Conservation (phyloP, 208 protist species). For the Wallacemonas sp. region DNA sequence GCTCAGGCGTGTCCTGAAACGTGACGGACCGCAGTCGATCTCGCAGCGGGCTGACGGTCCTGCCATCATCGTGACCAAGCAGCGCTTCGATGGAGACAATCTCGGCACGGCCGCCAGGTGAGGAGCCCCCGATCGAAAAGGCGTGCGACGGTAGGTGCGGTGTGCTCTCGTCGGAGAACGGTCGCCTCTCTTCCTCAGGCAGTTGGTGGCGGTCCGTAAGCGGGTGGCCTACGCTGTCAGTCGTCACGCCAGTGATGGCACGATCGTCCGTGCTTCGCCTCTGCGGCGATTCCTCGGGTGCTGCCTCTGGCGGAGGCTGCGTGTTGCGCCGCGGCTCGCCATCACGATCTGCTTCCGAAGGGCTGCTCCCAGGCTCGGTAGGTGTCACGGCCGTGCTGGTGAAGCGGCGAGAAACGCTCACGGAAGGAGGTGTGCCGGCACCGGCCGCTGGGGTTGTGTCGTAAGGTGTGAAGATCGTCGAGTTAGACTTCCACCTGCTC, state of each 20-base stretch:
- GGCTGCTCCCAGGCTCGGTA: not conserved
- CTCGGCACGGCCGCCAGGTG: not conserved
- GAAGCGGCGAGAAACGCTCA: not conserved
- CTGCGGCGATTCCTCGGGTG: no score
- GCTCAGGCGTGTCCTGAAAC: not conserved
- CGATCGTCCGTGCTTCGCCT: no score
- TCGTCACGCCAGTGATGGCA: no score
- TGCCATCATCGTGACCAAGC: not conserved
- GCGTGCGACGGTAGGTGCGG: not conserved
- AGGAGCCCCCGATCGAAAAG: not conserved
- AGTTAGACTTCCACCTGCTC: not conserved
- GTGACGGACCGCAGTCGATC: constrained; percentile 8
- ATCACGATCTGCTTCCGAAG: not conserved
- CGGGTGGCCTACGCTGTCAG: no score
- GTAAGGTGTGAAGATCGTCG: not conserved
- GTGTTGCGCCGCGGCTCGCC: not conserved
- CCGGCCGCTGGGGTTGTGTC: not conserved
- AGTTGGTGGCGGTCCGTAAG: no score
- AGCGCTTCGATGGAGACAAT: not conserved
- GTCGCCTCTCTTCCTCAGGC: not conserved
- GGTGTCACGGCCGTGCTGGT: not conserved
- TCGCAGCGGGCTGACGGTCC: not conserved
- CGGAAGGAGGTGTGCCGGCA: not conserved
- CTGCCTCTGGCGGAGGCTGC: not conserved
- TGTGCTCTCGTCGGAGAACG: not conserved